These are phyloP conservation scores for Cryptosporidium sp. DNA, from an alignment of 169 alveolate species.

Conservation along the genomic window DNA sequence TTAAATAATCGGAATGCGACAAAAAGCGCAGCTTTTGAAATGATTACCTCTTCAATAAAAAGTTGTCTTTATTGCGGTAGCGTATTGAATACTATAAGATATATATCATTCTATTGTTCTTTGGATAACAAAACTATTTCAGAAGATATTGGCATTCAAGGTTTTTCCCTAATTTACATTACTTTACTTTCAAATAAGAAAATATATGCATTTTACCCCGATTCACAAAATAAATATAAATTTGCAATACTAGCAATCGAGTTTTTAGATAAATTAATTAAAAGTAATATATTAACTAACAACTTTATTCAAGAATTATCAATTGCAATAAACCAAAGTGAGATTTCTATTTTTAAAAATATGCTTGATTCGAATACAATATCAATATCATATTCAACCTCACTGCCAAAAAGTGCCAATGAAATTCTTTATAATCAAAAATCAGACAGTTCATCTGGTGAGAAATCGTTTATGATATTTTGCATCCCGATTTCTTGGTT, in stretches of 20 bases:
- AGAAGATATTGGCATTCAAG: not conserved
- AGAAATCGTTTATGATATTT: conserved; percentile 17
- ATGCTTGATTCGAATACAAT: not conserved
- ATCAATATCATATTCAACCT: conserved; percentile 21
- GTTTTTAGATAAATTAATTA: not conserved
- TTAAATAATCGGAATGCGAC: not conserved
- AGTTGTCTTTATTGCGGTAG: conserved; percentile 40
- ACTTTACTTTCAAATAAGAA: conserved; percentile 24
- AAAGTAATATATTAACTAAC: conserved; percentile 2
- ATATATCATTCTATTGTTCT: conserved; percentile 17
- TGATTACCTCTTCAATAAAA: conserved; percentile 51
- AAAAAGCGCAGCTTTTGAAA: conserved; percentile 41
- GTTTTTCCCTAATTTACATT: conserved; percentile 6
- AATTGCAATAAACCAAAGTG: conserved; percentile 38
- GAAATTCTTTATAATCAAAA: conserved; percentile 16
- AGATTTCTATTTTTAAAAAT: not conserved
- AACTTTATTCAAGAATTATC: conserved; percentile 48
- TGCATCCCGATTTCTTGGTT: conserved; percentile 55
- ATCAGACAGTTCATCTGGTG: not conserved
- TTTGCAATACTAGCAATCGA: conserved; percentile 29
- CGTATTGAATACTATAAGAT: conserved; percentile 47
- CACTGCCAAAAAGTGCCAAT: conserved; percentile 19
- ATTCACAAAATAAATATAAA: not conserved
- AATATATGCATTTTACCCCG: conserved; percentile 35
- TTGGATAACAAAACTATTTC: not conserved